A percentile compares a stretch with the other conserved stretches of the same genome.
These are phyloP conservation scores for Sclerotinia nivalis DNA, from an alignment of 2,329 filamentous ascomycete genomes.

Conservation along the genomic window DNA sequence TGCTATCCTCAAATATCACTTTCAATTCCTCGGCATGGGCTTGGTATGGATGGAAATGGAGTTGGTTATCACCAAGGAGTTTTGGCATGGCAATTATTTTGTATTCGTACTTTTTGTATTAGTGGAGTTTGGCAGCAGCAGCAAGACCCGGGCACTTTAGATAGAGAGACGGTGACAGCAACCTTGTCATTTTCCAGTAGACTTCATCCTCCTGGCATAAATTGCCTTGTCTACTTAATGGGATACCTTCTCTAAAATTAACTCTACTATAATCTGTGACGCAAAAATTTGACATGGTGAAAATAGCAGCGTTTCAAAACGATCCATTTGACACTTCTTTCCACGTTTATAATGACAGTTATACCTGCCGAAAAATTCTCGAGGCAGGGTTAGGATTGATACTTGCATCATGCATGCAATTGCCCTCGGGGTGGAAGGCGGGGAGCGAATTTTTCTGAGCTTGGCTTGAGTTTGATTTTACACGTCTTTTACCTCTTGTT, in stretches of 20 bases:
- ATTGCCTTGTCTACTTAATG: slow-evolving; percentile 5
- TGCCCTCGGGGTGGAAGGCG: not conserved
- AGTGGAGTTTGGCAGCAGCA: slow-evolving; percentile 2
- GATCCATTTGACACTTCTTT: too few species aligned
- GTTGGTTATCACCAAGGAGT: not conserved
- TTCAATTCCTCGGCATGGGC: not conserved
- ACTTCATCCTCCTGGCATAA: not conserved
- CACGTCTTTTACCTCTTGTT: rapidly evolving
- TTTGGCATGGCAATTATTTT: not conserved
- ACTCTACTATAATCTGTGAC: not conserved
- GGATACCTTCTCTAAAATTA: slow-evolving; percentile 1
- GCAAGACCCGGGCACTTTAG: slow-evolving; percentile 6
- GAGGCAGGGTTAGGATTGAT: not conserved
- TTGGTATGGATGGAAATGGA: not conserved
- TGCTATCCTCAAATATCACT: not conserved
- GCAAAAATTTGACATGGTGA: not conserved
- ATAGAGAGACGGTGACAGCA: not conserved
- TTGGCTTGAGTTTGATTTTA: too few species aligned
- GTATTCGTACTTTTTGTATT: not conserved
- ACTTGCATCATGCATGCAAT: slow-evolving; percentile 3
- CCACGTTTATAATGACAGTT: not conserved
- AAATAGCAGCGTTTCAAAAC: not conserved
- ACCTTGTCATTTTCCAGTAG: not conserved
- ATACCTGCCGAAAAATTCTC: not conserved
- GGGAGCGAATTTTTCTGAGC: not conserved